Conservation (phyloP, 208 protist genomes). For the Leptomonas seymouri region DNA sequence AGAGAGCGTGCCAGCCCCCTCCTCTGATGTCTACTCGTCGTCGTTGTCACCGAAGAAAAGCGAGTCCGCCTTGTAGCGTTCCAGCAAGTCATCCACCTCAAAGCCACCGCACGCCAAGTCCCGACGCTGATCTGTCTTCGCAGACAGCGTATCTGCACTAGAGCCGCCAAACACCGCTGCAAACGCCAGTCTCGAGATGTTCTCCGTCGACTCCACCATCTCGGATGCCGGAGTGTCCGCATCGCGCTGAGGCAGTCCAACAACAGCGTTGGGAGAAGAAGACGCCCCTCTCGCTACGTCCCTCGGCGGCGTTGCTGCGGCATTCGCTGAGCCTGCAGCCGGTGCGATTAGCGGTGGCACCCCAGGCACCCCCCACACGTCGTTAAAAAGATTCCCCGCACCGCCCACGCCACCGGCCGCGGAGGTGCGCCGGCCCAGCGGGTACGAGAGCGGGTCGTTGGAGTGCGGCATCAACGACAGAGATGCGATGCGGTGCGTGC, state of each 20-base stretch:
- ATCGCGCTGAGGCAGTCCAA: background rate
- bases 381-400: slow-evolving; percentile 5
- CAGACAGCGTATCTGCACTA: background rate
- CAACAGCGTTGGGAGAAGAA: background rate
- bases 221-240: background rate
- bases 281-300: background rate
- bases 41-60: slow-evolving; percentile 19
- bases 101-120: slow-evolving; percentile 1
- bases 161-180: slow-evolving; percentile 17
- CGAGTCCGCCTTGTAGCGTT: slow-evolving; percentile 9
- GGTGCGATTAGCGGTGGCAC: slow-evolving; percentile 6
- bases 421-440: background rate
- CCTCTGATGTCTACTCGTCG: slow-evolving; percentile 15
- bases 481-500: background rate
- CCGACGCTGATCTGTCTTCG: background rate
- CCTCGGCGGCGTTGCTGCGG: background rate
- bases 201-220: background rate
- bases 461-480: background rate
- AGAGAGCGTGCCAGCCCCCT: too few relatives aligned
- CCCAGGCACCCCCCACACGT: slow-evolving; percentile 14
- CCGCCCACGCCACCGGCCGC: background rate
- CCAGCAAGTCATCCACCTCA: slow-evolving; percentile 27
- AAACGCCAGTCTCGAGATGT: slow-evolving; percentile 17
- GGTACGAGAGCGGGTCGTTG: background rate
- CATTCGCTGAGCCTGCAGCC: background rate